Conservation (phyloP, 2,329 filamentous ascomycete species). For the Didymellaceae sp. region DNA sequence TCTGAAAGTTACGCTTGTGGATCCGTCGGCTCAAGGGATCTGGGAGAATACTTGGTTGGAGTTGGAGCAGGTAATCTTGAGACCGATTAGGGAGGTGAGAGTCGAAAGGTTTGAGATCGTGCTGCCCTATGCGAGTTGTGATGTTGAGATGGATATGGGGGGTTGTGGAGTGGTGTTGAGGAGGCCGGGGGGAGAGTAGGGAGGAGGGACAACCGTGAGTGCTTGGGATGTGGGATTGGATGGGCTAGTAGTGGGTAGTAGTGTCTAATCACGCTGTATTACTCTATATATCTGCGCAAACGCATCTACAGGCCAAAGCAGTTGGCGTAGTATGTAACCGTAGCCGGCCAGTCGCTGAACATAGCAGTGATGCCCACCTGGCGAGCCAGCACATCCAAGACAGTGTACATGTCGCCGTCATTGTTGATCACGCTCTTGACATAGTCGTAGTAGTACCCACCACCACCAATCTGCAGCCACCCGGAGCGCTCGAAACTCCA, state of each 20-base stretch:
- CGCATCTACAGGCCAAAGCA: conserved; percentile 60
- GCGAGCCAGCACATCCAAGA: conserved; percentile 69
- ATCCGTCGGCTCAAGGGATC: conserved; percentile 35
- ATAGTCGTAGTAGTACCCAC: conserved; percentile 50
- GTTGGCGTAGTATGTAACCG: conserved; percentile 74
- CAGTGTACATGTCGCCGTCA: conserved; percentile 69
- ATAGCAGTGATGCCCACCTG: conserved; percentile 67
- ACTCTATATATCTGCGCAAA: background rate
- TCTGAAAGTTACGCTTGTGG: conserved; percentile 36
- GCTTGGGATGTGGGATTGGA: background rate
- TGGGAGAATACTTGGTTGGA: conserved; percentile 43
- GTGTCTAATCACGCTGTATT: background rate
- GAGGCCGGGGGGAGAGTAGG: conserved; percentile 21
- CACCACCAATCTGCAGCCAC: conserved; percentile 60
- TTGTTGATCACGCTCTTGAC: conserved; percentile 60
- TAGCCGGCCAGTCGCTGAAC: conserved; percentile 74
- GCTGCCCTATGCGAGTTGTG: conserved; percentile 41
- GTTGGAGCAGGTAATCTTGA: conserved; percentile 34
- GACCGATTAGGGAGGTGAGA: conserved; percentile 30
- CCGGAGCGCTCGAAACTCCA: conserved; percentile 74
- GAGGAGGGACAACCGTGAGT: background rate
- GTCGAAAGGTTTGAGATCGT: conserved; percentile 28
- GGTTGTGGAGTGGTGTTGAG: conserved; percentile 26
- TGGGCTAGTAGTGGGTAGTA: no score
- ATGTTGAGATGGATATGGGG: conserved; percentile 36